A percentile compares a stretch with the other conserved stretches of the same genome.
Evolutionary conservation across 495 filamentous ascomycete species (phyloP).

Genomic region (Penicillium steckii): DNA sequence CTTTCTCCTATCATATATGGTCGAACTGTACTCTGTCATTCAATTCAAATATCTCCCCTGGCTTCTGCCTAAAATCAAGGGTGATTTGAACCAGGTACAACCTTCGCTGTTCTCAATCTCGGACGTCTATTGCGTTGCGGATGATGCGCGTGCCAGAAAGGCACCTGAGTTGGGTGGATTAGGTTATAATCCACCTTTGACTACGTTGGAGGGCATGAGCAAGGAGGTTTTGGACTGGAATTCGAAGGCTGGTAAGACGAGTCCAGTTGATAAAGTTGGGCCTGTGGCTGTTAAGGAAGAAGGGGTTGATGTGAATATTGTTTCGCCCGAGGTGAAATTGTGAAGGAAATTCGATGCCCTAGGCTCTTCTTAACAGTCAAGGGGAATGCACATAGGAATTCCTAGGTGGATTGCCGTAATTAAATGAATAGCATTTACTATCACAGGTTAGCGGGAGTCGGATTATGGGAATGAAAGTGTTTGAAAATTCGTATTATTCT

Average conservation of each 20-base stretch:
- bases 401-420: too few species aligned
- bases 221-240: constrained; percentile 56
- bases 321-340: constrained; percentile 15
- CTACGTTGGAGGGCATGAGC: constrained; percentile 54
- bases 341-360: neutral
- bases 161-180: constrained; percentile 47
- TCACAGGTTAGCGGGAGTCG: neutral
- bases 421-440: neutral
- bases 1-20: constrained; percentile 44
- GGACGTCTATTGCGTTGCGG: constrained; percentile 47
- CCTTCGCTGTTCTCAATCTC: constrained; percentile 53
- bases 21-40: constrained; percentile 50
- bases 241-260: constrained; percentile 17
- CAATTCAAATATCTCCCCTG: constrained; percentile 41
- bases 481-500: neutral
- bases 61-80: constrained; percentile 39
- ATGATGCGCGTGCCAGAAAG: constrained; percentile 42
- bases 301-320: constrained; percentile 23
- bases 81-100: constrained; percentile 50
- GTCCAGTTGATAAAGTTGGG: constrained; percentile 6
- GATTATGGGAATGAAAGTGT: neutral
- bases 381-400: too few species aligned
- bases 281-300: constrained; percentile 13
- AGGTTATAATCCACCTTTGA: constrained; percentile 50
- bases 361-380: too few species aligned